Conservation (phyloP, 2,329 filamentous ascomycete genomes). For the Escovopsis sp. region DNA sequence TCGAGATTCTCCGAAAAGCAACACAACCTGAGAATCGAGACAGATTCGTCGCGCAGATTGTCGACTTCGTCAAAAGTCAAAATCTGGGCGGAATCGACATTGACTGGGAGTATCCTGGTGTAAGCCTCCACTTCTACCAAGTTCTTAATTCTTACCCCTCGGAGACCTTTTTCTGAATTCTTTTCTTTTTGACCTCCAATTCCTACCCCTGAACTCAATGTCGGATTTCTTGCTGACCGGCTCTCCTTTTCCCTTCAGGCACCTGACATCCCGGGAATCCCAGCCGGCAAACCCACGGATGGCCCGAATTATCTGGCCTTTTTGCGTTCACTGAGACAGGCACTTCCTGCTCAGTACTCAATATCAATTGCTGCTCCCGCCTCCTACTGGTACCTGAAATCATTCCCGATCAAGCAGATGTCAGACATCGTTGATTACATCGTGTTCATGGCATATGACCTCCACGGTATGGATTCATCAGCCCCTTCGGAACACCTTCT, state of each 20-base stretch:
- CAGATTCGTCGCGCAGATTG: slow-evolving; percentile 19
- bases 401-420: slow-evolving; percentile 21
- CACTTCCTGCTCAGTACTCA: slow-evolving; percentile 18
- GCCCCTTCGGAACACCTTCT: background rate
- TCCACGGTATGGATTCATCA: slow-evolving; percentile 11
- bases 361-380: slow-evolving; percentile 24
- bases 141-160: too few species aligned
- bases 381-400: slow-evolving; percentile 25
- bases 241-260: background rate
- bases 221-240: background rate
- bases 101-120: slow-evolving; percentile 30
- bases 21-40: slow-evolving; percentile 16
- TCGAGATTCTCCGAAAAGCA: slow-evolving; percentile 11
- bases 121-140: slow-evolving; percentile 7
- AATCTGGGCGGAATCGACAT: slow-evolving; percentile 29
- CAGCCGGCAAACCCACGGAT: background rate
- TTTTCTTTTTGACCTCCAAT: slow-evolving; percentile 7
- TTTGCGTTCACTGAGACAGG: slow-evolving; percentile 8
- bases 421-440: slow-evolving; percentile 15
- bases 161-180: background rate
- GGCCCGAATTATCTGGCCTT: slow-evolving; percentile 1
- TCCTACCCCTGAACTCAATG: too few species aligned
- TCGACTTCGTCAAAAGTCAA: slow-evolving; percentile 23
- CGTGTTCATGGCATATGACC: slow-evolving; percentile 20
- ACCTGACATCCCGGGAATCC: slow-evolving; percentile 4